Base-by-base conservation (phyloP, 2,329 filamentous ascomycete species). In the Fusarium temperatum region DNA sequence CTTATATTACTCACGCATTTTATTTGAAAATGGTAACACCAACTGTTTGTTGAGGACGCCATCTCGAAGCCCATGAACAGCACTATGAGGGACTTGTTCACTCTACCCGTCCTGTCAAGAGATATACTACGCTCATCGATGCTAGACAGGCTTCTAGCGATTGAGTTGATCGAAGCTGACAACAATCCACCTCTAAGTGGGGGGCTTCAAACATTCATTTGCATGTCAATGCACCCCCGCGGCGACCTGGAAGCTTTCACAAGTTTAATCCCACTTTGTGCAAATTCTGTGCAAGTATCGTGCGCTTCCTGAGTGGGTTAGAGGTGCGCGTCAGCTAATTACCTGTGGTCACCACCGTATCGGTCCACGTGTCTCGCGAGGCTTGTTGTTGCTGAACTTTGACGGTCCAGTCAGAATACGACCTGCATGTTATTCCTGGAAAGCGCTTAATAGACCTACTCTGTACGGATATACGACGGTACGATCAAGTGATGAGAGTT, bases 141-240 rank as follows among this genome's bases (percentile, higher is more conserved):
- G 24, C 60, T 42, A 58, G 58, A 26, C 30, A 53, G 30, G 30
- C 50, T 53, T 53, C 17, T 35, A 26, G 50, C 50, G 50, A 53
- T 53, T 36, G 44, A 67, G 48, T 36, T 51, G 57, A 53, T 50
- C 68, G 70, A 56, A 48, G 30, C 38, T 20, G 53, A 57, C 51
- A 20, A 56, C 44, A 42, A 50, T 47, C 39, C 50, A 60, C 63
- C 56, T 36, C 47, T 39, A 56, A 67, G 72, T 74, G 71, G 72
- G 51, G 50, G 50, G 56, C 36, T 56, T 47, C 54, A 28, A 57
- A 48, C 48, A 48, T 70, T 74, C 64, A 75, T 74, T 74, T 75
- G 60, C 45, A 30, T 18, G 57, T 74, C 72, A 74, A 74, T 74
- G 72, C 72, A 66, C 72, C 41, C 71, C 68, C 53, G 41, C 54